These are phyloP conservation scores for Xylogone sp. DNA, from an alignment of 2,329 filamentous ascomycete species.

Conservation along the genomic window DNA sequence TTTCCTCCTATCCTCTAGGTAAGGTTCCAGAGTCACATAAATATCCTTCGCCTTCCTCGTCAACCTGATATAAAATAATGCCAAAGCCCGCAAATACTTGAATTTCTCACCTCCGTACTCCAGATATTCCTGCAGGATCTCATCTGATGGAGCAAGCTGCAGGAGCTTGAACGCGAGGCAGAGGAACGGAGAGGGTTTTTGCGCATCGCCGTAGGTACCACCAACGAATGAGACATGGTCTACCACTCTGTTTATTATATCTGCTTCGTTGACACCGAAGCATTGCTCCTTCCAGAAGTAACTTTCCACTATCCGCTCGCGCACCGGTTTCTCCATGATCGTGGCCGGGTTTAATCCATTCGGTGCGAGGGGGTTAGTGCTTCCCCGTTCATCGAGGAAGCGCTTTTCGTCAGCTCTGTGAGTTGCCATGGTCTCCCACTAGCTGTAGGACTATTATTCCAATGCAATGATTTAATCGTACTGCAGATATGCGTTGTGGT, in stretches of 20 bases:
- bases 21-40: conserved; percentile 75
- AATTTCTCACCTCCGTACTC: conserved; percentile 70
- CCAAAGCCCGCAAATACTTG: conserved; percentile 85
- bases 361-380: conserved; percentile 68
- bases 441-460: background rate
- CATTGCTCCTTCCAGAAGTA: conserved; percentile 99
- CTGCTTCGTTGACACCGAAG: conserved; percentile 84
- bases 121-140: conserved; percentile 77
- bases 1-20: conserved; percentile 79
- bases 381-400: conserved; percentile 89
- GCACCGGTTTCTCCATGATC: conserved; percentile 91
- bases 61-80: conserved; percentile 88
- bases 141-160: conserved; percentile 77
- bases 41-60: conserved; percentile 81
- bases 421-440: conserved; percentile 29
- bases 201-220: conserved; percentile 78
- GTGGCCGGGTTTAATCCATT: conserved; percentile 92
- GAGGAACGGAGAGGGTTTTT: conserved; percentile 88
- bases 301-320: conserved; percentile 89
- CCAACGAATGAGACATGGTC: conserved; percentile 79
- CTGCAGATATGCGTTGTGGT: background rate
- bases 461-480: no score
- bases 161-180: conserved; percentile 94
- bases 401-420: conserved; percentile 76
- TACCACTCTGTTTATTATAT: conserved; percentile 83